phyloP scores from a whole-genome alignment of 1,139 yeast species.

The Hyphopichia fennica region DNA sequence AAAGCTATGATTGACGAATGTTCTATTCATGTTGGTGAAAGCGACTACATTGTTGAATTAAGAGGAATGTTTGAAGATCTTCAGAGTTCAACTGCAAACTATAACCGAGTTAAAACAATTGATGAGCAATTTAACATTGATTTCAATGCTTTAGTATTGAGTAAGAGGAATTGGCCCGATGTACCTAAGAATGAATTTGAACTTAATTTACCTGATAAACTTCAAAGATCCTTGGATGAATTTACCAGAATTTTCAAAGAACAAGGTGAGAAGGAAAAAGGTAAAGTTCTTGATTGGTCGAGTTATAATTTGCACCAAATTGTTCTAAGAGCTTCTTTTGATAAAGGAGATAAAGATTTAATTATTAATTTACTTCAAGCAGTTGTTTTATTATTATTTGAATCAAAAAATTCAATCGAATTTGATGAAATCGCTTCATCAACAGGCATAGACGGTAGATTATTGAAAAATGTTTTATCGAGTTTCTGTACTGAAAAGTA shows the following conservation, averaged over 20 bases:
- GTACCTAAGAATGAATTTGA: constrained; percentile 29
- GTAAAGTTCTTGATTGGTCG: constrained; percentile 29
- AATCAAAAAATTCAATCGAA: constrained; percentile 17
- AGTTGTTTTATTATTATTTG: constrained; percentile 29
- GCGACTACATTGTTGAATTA: constrained; percentile 29
- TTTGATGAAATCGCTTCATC: constrained; percentile 17
- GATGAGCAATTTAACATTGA: constrained; percentile 13
- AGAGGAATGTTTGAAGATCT: constrained; percentile 37
- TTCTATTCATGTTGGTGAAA: constrained; percentile 31
- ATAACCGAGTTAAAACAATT: constrained; percentile 11
- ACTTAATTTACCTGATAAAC: constrained; percentile 16
- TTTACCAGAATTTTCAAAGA: constrained; percentile 17
- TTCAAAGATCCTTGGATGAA: constrained; percentile 13
- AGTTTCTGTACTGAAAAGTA: constrained; percentile 33
- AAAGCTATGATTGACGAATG: constrained; percentile 24
- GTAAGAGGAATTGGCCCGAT: constrained; percentile 43
- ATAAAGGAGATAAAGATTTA: constrained; percentile 33
- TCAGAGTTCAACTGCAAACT: constrained; percentile 17
- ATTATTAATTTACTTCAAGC: constrained; percentile 42
- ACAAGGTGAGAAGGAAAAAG: constrained; percentile 16
- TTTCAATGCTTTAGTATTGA: constrained; percentile 35
- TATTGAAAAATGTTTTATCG: constrained; percentile 26
- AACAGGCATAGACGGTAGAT: constrained; percentile 27
- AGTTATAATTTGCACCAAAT: constrained; percentile 37
- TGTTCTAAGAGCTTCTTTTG: constrained; percentile 26